Conservation (phyloP, 768 basidiomycete species). For the Tulasnella sp. region DNA sequence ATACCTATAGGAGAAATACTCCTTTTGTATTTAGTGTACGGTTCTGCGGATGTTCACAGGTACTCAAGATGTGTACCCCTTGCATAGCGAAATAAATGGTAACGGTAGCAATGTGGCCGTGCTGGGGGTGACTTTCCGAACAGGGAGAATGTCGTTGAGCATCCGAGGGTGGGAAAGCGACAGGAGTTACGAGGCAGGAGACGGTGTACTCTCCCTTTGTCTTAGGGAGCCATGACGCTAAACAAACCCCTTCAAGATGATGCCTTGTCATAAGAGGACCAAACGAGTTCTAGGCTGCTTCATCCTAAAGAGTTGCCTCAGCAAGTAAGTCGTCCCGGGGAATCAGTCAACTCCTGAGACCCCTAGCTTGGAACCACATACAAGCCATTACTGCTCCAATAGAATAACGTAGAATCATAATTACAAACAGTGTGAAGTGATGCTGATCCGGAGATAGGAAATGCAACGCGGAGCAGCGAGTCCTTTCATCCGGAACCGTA, state of each 20-base stretch:
- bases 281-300: too few species aligned
- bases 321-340: too few species aligned
- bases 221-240: background rate
- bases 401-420: background rate
- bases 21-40: background rate
- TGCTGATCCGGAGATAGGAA: background rate
- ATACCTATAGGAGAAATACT: background rate
- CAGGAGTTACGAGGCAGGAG: background rate
- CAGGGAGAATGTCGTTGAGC: background rate
- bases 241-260: background rate
- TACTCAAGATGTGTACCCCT: background rate
- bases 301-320: too few species aligned
- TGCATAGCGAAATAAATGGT: background rate
- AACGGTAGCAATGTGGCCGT: background rate
- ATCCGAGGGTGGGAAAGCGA: background rate
- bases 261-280: background rate
- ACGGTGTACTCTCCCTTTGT: background rate
- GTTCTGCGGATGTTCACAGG: background rate
- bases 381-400: background rate
- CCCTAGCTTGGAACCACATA: background rate
- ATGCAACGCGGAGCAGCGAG: background rate
- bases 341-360: background rate
- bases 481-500: background rate
- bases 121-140: background rate
- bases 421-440: background rate